Percentiles rank a stretch among this genome's conserved stretches.
Evolutionary conservation across 139 green algal genomes (phyloP).

Genomic region (Nannochloris sp.): DNA sequence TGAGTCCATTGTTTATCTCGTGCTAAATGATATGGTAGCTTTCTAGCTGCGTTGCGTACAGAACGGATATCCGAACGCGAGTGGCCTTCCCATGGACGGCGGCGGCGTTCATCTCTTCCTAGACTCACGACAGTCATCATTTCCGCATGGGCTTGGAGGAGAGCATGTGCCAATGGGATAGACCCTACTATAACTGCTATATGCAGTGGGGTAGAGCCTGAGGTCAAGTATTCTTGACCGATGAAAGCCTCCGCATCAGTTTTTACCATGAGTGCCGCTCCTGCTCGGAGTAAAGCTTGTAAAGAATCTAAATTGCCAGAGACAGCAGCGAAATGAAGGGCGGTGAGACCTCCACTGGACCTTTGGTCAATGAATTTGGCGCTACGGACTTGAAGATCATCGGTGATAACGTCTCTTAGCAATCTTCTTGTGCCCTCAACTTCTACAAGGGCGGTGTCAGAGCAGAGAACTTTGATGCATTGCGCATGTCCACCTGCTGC

Average conservation of each 20-base stretch:
- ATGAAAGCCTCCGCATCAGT: conserved; percentile 32
- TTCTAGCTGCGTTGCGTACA: conserved; percentile 35
- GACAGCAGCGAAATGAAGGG: conserved; percentile 44
- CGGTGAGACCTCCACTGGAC: conserved; percentile 40
- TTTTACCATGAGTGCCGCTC: conserved; percentile 47
- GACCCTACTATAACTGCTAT: conserved; percentile 33
- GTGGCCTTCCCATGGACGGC: conserved; percentile 42
- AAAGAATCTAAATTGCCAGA: conserved; percentile 35
- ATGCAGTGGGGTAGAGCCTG: conserved; percentile 46
- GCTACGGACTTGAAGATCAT: conserved; percentile 24
- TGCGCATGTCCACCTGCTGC: conserved; percentile 19
- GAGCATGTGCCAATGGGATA: conserved; percentile 40
- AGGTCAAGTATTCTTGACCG: conserved; percentile 25
- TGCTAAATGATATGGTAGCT: conserved; percentile 50
- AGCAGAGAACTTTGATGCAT: conserved; percentile 26
- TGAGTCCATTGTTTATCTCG: conserved; percentile 23
- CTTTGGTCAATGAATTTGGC: conserved; percentile 44
- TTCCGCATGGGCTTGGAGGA: conserved; percentile 34
- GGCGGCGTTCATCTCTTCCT: conserved; percentile 20
- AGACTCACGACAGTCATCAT: conserved; percentile 23
- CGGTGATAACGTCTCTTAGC: conserved; percentile 28
- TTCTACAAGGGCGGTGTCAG: conserved; percentile 16
- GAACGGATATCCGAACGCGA: conserved; percentile 45
- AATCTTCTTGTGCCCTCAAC: conserved; percentile 10
- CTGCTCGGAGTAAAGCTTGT: conserved; percentile 29